Evolutionary conservation across 2,329 filamentous ascomycete genomes (phyloP).

Genomic region (Sclerotinia trifoliorum): DNA sequence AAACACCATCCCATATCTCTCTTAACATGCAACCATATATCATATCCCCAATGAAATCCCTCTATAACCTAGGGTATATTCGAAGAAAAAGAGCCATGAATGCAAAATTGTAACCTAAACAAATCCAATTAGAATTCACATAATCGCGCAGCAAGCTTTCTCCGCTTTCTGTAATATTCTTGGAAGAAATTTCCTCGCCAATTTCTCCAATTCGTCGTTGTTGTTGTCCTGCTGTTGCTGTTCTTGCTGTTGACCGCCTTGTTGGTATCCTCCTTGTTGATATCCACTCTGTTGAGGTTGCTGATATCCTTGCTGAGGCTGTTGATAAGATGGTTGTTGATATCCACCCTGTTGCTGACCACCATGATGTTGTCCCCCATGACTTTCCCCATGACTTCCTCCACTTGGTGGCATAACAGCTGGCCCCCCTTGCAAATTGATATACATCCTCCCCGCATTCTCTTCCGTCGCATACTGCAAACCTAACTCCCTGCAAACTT

Average conservation of each 20-base stretch:
- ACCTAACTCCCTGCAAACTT: constrained; percentile 80
- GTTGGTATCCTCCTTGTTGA: constrained; percentile 43
- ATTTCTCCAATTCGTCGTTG: constrained; percentile 39
- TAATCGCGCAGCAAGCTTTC: constrained; percentile 37
- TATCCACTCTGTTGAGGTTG: constrained; percentile 34
- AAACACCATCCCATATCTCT: constrained; percentile 1
- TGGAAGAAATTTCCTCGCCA: constrained; percentile 38
- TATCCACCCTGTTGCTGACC: constrained; percentile 42
- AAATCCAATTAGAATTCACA: constrained; percentile 30
- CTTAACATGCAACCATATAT: neutral
- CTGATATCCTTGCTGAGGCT: constrained; percentile 44
- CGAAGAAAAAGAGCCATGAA: neutral
- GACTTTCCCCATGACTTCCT: constrained; percentile 44
- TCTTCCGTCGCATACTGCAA: constrained; percentile 88
- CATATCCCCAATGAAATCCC: neutral
- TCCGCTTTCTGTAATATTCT: constrained; percentile 38
- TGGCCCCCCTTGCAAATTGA: constrained; percentile 76
- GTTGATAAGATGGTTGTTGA: constrained; percentile 45
- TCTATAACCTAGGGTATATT: constrained; percentile 3
- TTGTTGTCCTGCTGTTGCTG: constrained; percentile 41
- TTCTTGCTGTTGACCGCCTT: constrained; percentile 6
- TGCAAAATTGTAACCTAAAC: neutral
- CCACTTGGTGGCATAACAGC: constrained; percentile 39
- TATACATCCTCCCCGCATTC: constrained; percentile 78
- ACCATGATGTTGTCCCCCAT: constrained; percentile 40